These are phyloP conservation scores for Oxytropis ochrocephala DNA, from an alignment of 306 rosid species.

Conservation along the genomic window DNA sequence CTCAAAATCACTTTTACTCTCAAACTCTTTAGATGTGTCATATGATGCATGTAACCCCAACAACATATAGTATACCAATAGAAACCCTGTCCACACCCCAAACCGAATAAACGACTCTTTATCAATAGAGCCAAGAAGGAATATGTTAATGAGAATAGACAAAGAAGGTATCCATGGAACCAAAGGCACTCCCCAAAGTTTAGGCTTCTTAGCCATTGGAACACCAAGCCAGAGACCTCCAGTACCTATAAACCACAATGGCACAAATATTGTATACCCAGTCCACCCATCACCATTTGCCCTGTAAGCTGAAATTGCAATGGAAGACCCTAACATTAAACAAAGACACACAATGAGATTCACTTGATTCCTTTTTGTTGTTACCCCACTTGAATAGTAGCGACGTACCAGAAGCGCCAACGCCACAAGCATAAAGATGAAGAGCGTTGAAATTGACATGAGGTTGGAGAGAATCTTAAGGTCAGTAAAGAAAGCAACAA, in stretches of 20 bases:
- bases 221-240: slow-evolving; percentile 37
- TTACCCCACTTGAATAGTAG: slow-evolving; percentile 46
- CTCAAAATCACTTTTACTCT: not conserved
- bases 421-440: slow-evolving; percentile 75
- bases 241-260: slow-evolving; percentile 56
- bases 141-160: slow-evolving; percentile 60
- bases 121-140: slow-evolving; percentile 81
- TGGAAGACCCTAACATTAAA: slow-evolving; percentile 44
- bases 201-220: slow-evolving; percentile 58
- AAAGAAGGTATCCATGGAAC: slow-evolving; percentile 73
- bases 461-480: slow-evolving; percentile 49
- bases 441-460: slow-evolving; percentile 68
- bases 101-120: slow-evolving; percentile 37
- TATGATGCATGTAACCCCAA: slow-evolving; percentile 39
- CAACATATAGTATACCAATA: slow-evolving; percentile 27
- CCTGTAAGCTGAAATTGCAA: slow-evolving; percentile 38
- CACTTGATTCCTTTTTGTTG: slow-evolving; percentile 19
- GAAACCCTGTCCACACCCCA: slow-evolving; percentile 25
- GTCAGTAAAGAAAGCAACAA: slow-evolving; percentile 61
- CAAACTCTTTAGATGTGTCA: slow-evolving; percentile 31
- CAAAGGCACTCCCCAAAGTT: slow-evolving; percentile 70
- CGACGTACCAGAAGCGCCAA: slow-evolving; percentile 63
- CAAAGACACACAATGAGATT: slow-evolving; percentile 38
- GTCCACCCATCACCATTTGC: slow-evolving; percentile 29
- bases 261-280: slow-evolving; percentile 34